Base-by-base conservation (phyloP, 306 rosid species). In the Corylus avellana region DNA sequence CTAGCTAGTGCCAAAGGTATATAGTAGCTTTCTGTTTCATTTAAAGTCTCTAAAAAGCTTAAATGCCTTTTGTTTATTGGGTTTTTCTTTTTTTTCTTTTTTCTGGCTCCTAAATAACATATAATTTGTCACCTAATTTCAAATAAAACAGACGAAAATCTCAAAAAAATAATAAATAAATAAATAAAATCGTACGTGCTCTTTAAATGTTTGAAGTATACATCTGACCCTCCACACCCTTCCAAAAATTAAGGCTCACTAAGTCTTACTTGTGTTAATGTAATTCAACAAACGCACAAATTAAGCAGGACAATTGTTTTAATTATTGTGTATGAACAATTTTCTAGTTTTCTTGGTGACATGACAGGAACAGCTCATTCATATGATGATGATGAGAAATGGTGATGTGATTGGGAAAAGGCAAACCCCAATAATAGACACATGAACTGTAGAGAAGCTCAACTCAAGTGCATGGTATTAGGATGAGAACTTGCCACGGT, bases 281-380 rank as follows among this genome's bases (percentile, higher is more conserved):
- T 32, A 32, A 58, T 8, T 57, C n/a, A 25, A 20, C 64, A 58
- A 58, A 58, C 27, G 32, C 63, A 57, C 63, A 58, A 51, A 58
- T n/a, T 7, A n/a, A 58, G 9, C 9, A 58, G 64, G 9, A 58
- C 64, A 58, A 20, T 2, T 62, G 0, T 62, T 29, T 62, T 4
- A 37, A 37, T 32, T 32, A 32, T 32, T 32, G 49, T 39, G 49
- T 16, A 17, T n/a, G 50, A 4, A 66, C 18, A 72, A 75, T 39
- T 17, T 7, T 68, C 58, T 27, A 75, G 70, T 78, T 82, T 61
- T 72, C 39, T 49, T 37, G 8, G 32, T 83, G 90, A 90, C 76
- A 75, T 84, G 97, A 92, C 94, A 73, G 84, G 86, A 86, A 91
- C 97, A 91, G 92, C 96, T 91, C 92, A 89, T 86, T 79, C 86